Evolutionary conservation across 2,329 filamentous ascomycete genomes (phyloP).

Genomic region (Fusarium sp.): DNA sequence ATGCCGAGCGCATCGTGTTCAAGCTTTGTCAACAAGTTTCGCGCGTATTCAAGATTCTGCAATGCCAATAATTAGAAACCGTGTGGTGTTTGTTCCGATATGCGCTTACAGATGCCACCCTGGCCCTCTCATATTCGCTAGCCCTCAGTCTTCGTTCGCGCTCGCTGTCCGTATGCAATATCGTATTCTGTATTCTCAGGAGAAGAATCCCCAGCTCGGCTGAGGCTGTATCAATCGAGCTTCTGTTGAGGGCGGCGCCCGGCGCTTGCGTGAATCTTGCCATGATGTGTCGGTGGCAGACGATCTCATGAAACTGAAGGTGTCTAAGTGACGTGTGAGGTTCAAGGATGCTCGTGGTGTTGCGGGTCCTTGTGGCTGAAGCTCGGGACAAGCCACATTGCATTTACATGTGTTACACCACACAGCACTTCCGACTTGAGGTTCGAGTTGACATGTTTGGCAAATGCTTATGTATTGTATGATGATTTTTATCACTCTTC

Average conservation of each 20-base stretch:
- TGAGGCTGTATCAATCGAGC: conserved; percentile 46
- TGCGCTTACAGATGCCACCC: conserved; percentile 58
- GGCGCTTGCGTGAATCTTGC: conserved; percentile 41
- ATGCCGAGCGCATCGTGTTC: conserved; percentile 75
- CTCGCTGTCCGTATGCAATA: conserved; percentile 72
- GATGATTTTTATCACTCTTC: not conserved
- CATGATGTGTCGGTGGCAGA: conserved; percentile 38
- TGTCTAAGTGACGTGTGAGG: conserved; percentile 46
- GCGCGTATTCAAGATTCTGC: conserved; percentile 80
- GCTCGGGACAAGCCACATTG: conserved; percentile 44
- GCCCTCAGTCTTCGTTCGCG: conserved; percentile 67
- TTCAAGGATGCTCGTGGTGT: conserved; percentile 34
- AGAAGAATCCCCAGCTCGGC: conserved; percentile 74
- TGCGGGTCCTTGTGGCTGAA: conserved; percentile 43
- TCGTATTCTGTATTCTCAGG: conserved; percentile 71
- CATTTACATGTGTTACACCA: not conserved
- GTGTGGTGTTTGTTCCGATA: not conserved
- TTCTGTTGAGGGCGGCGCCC: conserved; percentile 23
- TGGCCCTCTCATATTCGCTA: conserved; percentile 73
- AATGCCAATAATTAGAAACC: conserved; percentile 6
- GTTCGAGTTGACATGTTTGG: not conserved
- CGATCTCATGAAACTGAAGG: conserved; percentile 14
- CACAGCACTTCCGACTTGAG: not conserved
- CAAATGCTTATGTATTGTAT: not conserved
- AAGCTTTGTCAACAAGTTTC: conserved; percentile 74